phyloP scores from a whole-genome alignment of 257 asterid genomes.

The Solanum raphanifolium region DNA sequence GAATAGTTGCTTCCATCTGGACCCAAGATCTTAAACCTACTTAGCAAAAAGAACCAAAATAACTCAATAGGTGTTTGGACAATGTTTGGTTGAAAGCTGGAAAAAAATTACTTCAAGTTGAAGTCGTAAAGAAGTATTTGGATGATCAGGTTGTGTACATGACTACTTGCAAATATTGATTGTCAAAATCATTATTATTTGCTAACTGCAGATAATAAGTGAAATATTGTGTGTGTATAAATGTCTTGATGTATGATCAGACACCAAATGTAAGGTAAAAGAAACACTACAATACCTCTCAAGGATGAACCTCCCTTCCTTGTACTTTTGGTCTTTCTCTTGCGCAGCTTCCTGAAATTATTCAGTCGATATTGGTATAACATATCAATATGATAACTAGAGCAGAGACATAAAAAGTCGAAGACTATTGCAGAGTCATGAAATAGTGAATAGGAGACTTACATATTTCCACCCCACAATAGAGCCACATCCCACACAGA shows the following conservation, averaged over 20 bases:
- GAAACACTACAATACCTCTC: constrained; percentile 46
- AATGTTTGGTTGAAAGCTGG: neutral
- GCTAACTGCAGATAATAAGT: neutral
- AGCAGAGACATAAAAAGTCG: neutral
- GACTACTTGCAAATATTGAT: neutral
- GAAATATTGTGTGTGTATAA: neutral
- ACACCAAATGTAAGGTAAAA: neutral
- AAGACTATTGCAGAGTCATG: neutral
- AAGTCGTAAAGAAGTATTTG: neutral
- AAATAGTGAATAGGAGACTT: neutral
- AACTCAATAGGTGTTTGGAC: neutral
- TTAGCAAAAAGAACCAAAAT: neutral
- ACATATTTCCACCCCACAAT: constrained; percentile 92
- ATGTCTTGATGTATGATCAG: neutral
- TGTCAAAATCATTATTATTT: neutral
- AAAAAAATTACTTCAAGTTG: neutral
- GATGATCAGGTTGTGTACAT: neutral
- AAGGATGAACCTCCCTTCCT: constrained; percentile 71
- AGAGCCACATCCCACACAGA: constrained; percentile 80
- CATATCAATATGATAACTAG: neutral
- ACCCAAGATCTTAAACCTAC: constrained; percentile 63
- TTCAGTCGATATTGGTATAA: neutral
- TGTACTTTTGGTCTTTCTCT: constrained; percentile 53
- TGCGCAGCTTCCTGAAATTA: constrained; percentile 47
- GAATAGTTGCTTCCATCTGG: constrained; percentile 62